These are phyloP conservation scores for Tylopilus plumbeoviolaceoides DNA, from an alignment of 768 basidiomycete species.

Conservation along the genomic window DNA sequence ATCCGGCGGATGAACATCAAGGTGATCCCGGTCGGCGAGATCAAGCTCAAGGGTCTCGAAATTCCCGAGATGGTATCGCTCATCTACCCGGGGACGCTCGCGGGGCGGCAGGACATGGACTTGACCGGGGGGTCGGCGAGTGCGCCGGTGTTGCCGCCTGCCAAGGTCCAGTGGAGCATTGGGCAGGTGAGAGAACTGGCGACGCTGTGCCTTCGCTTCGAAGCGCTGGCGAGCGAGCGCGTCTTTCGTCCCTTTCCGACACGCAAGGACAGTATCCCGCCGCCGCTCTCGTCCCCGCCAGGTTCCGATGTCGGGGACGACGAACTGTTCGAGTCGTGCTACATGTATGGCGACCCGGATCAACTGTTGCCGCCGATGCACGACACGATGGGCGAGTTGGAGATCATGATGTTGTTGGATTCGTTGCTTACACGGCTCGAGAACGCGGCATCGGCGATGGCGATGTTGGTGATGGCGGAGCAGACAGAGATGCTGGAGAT, in stretches of 20 bases:
- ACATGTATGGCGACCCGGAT: slow-evolving; percentile 57
- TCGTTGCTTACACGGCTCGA: slow-evolving; percentile 72
- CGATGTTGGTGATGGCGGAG: slow-evolving; percentile 8
- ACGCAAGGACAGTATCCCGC: slow-evolving; percentile 29
- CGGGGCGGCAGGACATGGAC: slow-evolving; percentile 63
- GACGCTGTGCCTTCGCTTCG: slow-evolving; percentile 70
- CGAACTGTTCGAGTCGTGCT: slow-evolving; percentile 28
- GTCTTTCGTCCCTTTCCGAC: slow-evolving; percentile 48
- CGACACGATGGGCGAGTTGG: slow-evolving; percentile 66
- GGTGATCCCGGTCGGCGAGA: slow-evolving; percentile 78
- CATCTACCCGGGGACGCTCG: slow-evolving; percentile 73
- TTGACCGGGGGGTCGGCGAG: slow-evolving; percentile 23
- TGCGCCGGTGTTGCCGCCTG: slow-evolving; percentile 6
- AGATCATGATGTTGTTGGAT: slow-evolving; percentile 72
- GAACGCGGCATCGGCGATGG: slow-evolving; percentile 51
- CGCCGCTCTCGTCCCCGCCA: slow-evolving; percentile 5
- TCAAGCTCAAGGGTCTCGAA: slow-evolving; percentile 93
- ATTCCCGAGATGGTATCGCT: slow-evolving; percentile 83
- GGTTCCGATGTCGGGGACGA: slow-evolving; percentile 17
- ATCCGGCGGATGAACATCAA: slow-evolving; percentile 68
- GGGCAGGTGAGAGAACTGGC: slow-evolving; percentile 73
- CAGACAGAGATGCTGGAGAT: slow-evolving; percentile 33
- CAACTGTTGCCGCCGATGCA: slow-evolving; percentile 64
- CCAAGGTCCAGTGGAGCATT: slow-evolving; percentile 63
- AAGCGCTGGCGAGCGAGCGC: slow-evolving; percentile 64